Evolutionary conservation across 2,329 filamentous ascomycete species (phyloP), one percentile per base, ranked within the genome.

Genomic region (Colletotrichum sp.): DNA sequence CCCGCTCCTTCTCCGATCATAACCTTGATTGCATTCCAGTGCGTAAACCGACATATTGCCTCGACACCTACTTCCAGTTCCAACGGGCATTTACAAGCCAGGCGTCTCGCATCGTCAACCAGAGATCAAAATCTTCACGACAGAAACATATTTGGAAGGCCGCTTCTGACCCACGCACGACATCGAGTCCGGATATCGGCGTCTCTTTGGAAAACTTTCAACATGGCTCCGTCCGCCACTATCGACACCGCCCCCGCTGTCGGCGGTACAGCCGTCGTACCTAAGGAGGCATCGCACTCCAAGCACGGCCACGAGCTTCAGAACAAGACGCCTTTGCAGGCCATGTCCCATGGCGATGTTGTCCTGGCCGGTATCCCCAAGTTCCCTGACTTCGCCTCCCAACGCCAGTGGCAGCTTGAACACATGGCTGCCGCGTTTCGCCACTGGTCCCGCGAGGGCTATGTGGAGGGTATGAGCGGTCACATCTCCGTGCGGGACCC

Each of bases 401-500:
- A 93, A 71, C 90, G 92, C n/a, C 85, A 87, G 79, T 78, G 77
- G 77, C 74, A 91, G 75, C 86, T 93, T 6, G 88, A 90, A 48
- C 92, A 94, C 81, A 92, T 93, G 86, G 91, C 92, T 8, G 89
- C 89, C 5, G 92, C 91, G 6, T 95, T 95, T 83, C 91, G 93
- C 32, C 89, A 93, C 80, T 94, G 93, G 81, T 87, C 91, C 2
- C 89, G 92, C 62, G 89, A 91, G 79, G 91, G 91, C 66, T 94
- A 91, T 83, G 91, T 90, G 1, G 93, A 94, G 83, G 93, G 93
- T 70, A 93, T 94, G 86, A 88, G 88, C 32, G 93, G 93, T 1
- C 93, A 94, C 82, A 94, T 94, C 75, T 89, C 86, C 4, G 90
- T 94, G 0, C 88, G 92, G 13, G 93, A 94, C 78, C 92, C 92